A percentile compares a stretch with the other conserved stretches of the same genome.
These are phyloP conservation scores for Rhododendron williamsianum DNA, from an alignment of 148 eudicot species.

Conservation along the genomic window DNA sequence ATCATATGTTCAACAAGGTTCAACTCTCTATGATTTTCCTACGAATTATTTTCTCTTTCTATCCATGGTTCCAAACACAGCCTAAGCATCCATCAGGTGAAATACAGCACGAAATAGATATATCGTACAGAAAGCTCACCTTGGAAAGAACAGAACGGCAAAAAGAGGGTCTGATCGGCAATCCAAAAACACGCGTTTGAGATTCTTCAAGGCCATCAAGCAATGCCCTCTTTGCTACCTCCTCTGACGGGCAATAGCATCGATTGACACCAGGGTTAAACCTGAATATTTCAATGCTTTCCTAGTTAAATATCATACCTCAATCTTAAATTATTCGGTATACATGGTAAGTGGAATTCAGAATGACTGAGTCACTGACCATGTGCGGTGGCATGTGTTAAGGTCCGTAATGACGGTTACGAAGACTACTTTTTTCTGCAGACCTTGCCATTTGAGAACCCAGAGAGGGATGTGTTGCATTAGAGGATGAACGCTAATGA, in stretches of 20 bases:
- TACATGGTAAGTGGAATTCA: neutral
- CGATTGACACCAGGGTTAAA: conserved; percentile 87
- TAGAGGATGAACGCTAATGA: conserved; percentile 93
- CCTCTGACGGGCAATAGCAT: conserved; percentile 88
- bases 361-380: conserved; percentile 37
- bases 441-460: conserved; percentile 99
- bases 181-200: conserved; percentile 78
- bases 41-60: neutral
- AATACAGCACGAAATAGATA: neutral
- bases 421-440: conserved; percentile 85
- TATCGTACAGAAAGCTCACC: conserved; percentile 29
- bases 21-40: neutral
- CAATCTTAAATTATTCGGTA: neutral
- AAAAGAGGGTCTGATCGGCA: conserved; percentile 94
- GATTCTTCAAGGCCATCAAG: conserved; percentile 72
- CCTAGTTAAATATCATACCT: neutral
- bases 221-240: conserved; percentile 87
- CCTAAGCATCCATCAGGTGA: neutral
- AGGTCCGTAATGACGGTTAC: conserved; percentile 95
- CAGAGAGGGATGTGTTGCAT: conserved; percentile 97
- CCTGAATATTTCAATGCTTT: conserved; percentile 36
- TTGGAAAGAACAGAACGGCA: conserved; percentile 66
- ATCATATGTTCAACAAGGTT: neutral
- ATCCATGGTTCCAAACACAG: neutral
- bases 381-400: conserved; percentile 89